phyloP scores from a whole-genome alignment of 768 basidiomycete genomes.

The Lactarius hengduanensis region DNA sequence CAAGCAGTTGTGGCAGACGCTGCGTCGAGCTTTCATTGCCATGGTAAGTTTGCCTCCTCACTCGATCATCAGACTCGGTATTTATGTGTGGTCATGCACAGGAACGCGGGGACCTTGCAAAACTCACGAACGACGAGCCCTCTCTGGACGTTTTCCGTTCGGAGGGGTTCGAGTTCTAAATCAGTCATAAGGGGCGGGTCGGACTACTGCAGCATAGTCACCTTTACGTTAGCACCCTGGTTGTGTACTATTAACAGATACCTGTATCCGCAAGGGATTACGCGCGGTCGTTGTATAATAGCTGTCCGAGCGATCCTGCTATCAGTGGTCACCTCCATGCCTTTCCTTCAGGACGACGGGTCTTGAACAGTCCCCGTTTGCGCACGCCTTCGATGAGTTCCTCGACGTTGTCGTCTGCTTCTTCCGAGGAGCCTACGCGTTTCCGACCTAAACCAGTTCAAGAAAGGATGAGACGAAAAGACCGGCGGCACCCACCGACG shows the following conservation, averaged over 20 bases:
- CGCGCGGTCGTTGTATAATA: conserved; percentile 4
- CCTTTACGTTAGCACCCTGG: neutral
- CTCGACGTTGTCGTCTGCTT: conserved; percentile 46
- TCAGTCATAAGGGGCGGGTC: neutral
- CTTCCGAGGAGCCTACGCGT: conserved; percentile 34
- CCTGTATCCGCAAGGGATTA: conserved; percentile 9
- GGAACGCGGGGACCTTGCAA: conserved; percentile 82
- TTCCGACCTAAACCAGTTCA: conserved; percentile 35
- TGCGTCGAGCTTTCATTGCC: conserved; percentile 73
- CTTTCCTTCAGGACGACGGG: conserved; percentile 71
- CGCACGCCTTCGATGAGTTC: conserved; percentile 55
- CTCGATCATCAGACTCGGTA: neutral
- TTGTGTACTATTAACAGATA: conserved; percentile 10
- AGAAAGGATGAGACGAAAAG: neutral
- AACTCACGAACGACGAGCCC: conserved; percentile 61
- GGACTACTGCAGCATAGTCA: neutral
- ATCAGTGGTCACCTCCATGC: conserved; percentile 40
- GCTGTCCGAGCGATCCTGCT: neutral
- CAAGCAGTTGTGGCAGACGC: conserved; percentile 86
- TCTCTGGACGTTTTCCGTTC: conserved; percentile 71
- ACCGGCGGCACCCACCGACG: conserved; percentile 51
- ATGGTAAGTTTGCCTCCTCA: conserved; percentile 56
- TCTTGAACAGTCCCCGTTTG: conserved; percentile 68
- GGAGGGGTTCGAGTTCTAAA: conserved; percentile 87
- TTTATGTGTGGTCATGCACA: conserved; percentile 34